Percentiles rank a stretch among this genome's conserved stretches.
Conservation (phyloP, 2,329 filamentous ascomycete species). For the Coniochaeta pulveracea region DNA sequence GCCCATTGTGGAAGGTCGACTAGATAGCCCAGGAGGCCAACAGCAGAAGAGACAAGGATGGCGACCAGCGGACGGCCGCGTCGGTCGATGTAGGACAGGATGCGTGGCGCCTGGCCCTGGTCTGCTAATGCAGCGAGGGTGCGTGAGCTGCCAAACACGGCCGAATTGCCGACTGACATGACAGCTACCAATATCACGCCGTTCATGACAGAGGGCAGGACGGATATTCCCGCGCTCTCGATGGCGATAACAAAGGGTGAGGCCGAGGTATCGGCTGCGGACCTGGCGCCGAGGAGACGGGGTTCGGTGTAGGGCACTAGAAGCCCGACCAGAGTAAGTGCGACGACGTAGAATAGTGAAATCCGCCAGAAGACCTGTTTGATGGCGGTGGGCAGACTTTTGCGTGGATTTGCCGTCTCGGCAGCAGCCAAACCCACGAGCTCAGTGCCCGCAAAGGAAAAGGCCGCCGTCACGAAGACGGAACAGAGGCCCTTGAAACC, state of each 20-base stretch:
- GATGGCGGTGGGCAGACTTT: constrained; percentile 74
- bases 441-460: constrained; percentile 67
- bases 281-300: constrained; percentile 46
- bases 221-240: constrained; percentile 67
- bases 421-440: constrained; percentile 67
- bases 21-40: constrained; percentile 71
- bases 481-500: constrained; percentile 76
- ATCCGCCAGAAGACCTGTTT: constrained; percentile 97
- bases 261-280: constrained; percentile 55
- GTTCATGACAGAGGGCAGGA: constrained; percentile 84
- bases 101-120: constrained; percentile 67
- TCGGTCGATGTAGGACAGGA: constrained; percentile 73
- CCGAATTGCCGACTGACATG: constrained; percentile 81
- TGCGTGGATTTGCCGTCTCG: constrained; percentile 67
- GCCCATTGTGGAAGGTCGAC: constrained; percentile 50
- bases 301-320: constrained; percentile 64
- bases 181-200: constrained; percentile 88
- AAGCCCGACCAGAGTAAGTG: constrained; percentile 69
- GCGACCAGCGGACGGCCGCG: constrained; percentile 69
- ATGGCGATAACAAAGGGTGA: constrained; percentile 95
- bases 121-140: constrained; percentile 85
- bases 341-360: constrained; percentile 78
- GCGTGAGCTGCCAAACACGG: constrained; percentile 82
- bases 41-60: constrained; percentile 52
- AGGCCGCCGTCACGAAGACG: constrained; percentile 67